Evolutionary conservation across 73 alveolate species (phyloP).

Genomic region (Tetrahymena elliotti): DNA sequence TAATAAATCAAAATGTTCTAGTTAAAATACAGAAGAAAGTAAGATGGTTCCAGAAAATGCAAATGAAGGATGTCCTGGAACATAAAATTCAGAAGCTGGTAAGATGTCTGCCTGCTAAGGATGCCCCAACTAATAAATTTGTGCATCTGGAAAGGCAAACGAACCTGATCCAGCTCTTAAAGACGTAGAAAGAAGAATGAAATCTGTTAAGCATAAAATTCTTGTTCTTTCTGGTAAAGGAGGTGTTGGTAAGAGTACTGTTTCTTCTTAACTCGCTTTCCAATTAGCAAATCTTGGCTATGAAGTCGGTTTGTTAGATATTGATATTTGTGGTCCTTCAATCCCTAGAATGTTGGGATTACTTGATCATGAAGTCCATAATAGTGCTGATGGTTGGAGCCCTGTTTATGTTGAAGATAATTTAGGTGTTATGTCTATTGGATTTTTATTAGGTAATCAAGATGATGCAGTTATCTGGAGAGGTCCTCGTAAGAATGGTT

Average conservation of each 20-base stretch:
- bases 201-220: slow-evolving; percentile 74
- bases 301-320: slow-evolving; percentile 91
- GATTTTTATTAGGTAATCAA: slow-evolving; percentile 65
- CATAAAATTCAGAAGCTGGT: slow-evolving; percentile 67
- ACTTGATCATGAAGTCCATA: slow-evolving; percentile 85
- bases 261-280: slow-evolving; percentile 92
- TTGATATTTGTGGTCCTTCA: slow-evolving; percentile 98
- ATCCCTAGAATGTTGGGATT: slow-evolving; percentile 96
- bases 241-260: slow-evolving; percentile 99
- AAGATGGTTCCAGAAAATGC: slow-evolving; percentile 47
- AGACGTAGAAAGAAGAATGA: slow-evolving; percentile 67
- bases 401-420: slow-evolving; percentile 98
- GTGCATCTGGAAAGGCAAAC: slow-evolving; percentile 45
- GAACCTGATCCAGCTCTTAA: slow-evolving; percentile 59
- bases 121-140: slow-evolving; percentile 81
- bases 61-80: slow-evolving; percentile 69
- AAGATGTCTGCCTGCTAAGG: slow-evolving; percentile 84
- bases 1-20: neutral
- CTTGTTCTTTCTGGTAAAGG: slow-evolving; percentile 98
- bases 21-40: neutral
- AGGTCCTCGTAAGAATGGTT: slow-evolving; percentile 89
- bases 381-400: slow-evolving; percentile 93
- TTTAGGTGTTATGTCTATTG: slow-evolving; percentile 99
- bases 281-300: slow-evolving; percentile 63
- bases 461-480: slow-evolving; percentile 84